Evolutionary conservation across 192 early-diverging fungal genomes (phyloP).

Genomic region (Funneliformis mosseae): DNA sequence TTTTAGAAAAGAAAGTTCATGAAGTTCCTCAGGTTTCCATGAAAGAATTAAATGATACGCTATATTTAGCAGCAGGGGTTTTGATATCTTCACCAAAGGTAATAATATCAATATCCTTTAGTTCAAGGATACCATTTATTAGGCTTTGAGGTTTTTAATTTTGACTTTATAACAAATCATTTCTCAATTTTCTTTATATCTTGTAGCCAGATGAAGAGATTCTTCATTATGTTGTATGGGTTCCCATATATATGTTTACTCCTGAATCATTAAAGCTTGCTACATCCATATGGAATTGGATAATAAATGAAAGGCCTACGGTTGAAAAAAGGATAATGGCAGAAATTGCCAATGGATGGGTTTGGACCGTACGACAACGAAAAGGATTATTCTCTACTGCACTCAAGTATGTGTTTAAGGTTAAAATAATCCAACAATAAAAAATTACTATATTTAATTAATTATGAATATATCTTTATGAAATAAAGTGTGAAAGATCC

Average conservation of each 20-base stretch:
- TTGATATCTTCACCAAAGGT: conserved; percentile 45
- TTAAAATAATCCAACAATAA: background rate
- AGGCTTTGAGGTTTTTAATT: conserved; percentile 4
- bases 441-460: background rate
- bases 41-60: conserved; percentile 49
- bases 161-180: background rate
- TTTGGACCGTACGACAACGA: conserved; percentile 71
- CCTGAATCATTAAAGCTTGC: conserved; percentile 79
- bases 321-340: conserved; percentile 79
- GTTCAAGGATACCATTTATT: background rate
- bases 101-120: background rate
- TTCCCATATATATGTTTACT: conserved; percentile 81
- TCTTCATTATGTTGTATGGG: conserved; percentile 81
- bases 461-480: background rate
- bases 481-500: conserved; percentile 64
- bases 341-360: conserved; percentile 85
- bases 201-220: conserved; percentile 70
- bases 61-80: conserved; percentile 60
- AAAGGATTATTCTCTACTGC: conserved; percentile 80
- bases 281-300: conserved; percentile 87
- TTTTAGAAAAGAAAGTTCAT: background rate
- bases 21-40: conserved; percentile 39
- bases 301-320: conserved; percentile 76
- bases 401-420: conserved; percentile 40
- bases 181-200: background rate